Base-by-base conservation (phyloP, 2,329 filamentous ascomycete genomes). In the Byssochlamys sp. region DNA sequence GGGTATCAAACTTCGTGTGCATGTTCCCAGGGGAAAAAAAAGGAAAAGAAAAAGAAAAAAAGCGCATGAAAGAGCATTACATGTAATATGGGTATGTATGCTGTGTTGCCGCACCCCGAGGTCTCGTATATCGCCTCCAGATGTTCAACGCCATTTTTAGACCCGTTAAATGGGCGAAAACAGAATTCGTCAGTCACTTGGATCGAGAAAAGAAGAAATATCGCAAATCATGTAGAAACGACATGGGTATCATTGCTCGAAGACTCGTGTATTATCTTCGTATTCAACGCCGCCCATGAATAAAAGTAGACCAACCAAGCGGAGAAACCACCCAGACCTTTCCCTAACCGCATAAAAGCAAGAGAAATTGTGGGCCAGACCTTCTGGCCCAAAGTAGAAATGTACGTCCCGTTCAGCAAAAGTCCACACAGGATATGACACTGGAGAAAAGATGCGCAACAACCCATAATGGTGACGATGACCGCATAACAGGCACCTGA, bases 251-350 rank as follows among this genome's bases (percentile, higher is more conserved):
- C 69, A 71, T 73, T 73, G 70, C 64, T 63, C 69, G 69, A 68
- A 66, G 67, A 73, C 65, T 71, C 71, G 71, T 74, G 59, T 74
- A 73, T 73, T 66, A 67, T 73, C 71, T 59, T 71, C 71, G 64
- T 64, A 66, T 61, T 62, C 69, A 72, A 72, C 68, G 39, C 39
- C 63, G 66, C 71, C 68, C 57, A 35, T 27, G 54, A 61, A 62
- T 53, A 19, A 57, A 60, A 58, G 28, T 31, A 31, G 29, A 31
- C 55, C 56, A 29, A 60, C n/a, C 54, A 27, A 55, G 50, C 7
- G 14, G 39, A 45, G 33, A 63, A 50, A 54, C 49, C 54, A 29
- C 39, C 7, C 53, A 48, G 39, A 19, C 53, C 50, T 9, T 45
- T 24, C 39, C 39, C 39, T 28, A 33, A 28, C 24, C 54, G 9